Conservation (phyloP, 345 rosid species). For the Brassica cretica region DNA sequence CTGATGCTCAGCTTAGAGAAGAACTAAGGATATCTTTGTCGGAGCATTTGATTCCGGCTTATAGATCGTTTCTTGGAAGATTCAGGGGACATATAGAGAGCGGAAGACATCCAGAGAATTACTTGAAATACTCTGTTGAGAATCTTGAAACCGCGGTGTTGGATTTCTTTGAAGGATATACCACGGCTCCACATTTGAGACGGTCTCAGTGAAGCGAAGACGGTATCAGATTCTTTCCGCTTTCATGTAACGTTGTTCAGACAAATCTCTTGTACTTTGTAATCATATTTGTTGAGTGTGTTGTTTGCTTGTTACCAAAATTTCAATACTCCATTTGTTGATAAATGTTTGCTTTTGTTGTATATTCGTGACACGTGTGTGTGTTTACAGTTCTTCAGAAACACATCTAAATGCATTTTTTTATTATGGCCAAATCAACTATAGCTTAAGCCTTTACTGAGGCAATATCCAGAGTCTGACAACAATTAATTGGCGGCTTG, state of each 20-base stretch:
- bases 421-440: no score
- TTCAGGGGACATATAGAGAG: slow-evolving; percentile 91
- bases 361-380: background rate
- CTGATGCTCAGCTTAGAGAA: slow-evolving; percentile 81
- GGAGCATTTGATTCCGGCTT: slow-evolving; percentile 86
- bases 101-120: slow-evolving; percentile 90
- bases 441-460: background rate
- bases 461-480: background rate
- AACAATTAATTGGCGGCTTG: background rate
- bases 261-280: background rate
- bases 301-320: background rate
- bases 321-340: background rate
- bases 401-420: background rate
- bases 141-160: slow-evolving; percentile 83
- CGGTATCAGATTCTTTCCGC: background rate
- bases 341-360: background rate
- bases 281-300: background rate
- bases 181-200: slow-evolving; percentile 77
- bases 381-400: background rate
- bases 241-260: background rate
- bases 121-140: slow-evolving; percentile 87
- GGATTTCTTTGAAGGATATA: slow-evolving; percentile 93
- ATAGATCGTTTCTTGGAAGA: slow-evolving; percentile 88
- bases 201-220: slow-evolving; percentile 47
- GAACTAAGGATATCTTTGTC: slow-evolving; percentile 87